phyloP scores from a whole-genome alignment of 2,329 filamentous ascomycete genomes.

The Penicillium decumbens region DNA sequence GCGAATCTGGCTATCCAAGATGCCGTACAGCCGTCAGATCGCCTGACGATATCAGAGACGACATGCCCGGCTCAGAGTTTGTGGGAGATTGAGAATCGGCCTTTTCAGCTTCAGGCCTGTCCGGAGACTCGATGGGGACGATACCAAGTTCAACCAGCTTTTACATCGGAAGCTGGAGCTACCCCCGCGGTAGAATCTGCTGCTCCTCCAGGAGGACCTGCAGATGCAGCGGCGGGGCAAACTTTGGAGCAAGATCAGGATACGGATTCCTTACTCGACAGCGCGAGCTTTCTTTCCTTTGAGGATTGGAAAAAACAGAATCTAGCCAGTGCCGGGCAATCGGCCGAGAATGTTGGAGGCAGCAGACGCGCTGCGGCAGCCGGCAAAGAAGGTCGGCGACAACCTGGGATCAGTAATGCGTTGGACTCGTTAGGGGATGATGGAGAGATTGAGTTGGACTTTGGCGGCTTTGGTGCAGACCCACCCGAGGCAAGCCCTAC shows the following conservation, averaged over 20 bases:
- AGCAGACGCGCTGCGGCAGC: conserved; percentile 47
- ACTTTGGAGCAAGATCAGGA: conserved; percentile 47
- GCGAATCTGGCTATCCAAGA: conserved; percentile 5
- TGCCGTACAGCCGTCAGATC: background rate
- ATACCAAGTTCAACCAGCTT: background rate
- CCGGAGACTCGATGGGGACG: conserved; percentile 12
- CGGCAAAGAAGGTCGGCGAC: conserved; percentile 50
- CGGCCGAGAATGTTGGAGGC: conserved; percentile 61
- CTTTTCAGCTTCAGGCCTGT: conserved; percentile 16
- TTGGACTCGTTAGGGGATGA: conserved; percentile 81
- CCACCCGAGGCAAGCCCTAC: conserved; percentile 38
- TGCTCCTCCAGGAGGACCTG: conserved; percentile 1
- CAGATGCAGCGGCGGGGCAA: background rate
- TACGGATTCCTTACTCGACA: conserved; percentile 63
- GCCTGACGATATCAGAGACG: background rate
- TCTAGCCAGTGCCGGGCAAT: conserved; percentile 78
- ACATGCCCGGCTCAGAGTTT: conserved; percentile 12
- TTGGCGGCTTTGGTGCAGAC: conserved; percentile 56
- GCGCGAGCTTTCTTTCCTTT: conserved; percentile 86
- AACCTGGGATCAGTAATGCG: conserved; percentile 58
- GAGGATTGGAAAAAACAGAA: conserved; percentile 98
- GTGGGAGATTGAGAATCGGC: conserved; percentile 15
- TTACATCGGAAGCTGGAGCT: background rate
- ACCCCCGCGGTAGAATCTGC: conserved; percentile 2
- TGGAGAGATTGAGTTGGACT: conserved; percentile 74